A percentile compares a stretch with the other conserved stretches of the same genome.
phyloP scores from a whole-genome alignment of 2,329 filamentous ascomycete genomes.

The Aspergillus transmontanensis region DNA sequence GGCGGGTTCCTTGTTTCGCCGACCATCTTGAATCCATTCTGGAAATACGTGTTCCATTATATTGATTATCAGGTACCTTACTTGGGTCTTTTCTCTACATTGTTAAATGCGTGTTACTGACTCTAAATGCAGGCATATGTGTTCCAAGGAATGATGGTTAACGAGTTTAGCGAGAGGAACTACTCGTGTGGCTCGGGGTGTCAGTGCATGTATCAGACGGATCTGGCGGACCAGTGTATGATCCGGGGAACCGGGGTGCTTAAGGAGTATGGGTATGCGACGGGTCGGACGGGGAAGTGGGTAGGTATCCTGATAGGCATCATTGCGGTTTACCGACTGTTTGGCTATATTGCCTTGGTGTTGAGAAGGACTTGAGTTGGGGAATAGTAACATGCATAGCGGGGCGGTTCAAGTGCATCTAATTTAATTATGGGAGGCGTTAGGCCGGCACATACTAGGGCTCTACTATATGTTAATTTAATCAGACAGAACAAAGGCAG shows the following conservation, averaged over 20 bases:
- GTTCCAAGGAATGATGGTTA: conserved; percentile 92
- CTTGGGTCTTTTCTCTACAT: not conserved
- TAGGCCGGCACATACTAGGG: not conserved
- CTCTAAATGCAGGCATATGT: conserved; percentile 61
- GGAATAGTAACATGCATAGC: not conserved
- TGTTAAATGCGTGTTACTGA: not conserved
- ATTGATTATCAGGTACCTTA: conserved; percentile 72
- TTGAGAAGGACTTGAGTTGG: conserved; percentile 14
- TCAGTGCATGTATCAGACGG: conserved; percentile 71
- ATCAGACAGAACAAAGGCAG: not conserved
- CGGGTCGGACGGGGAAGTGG: conserved; percentile 66
- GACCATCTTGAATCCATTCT: conserved; percentile 75
- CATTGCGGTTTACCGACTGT: conserved; percentile 69
- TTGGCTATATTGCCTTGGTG: conserved; percentile 65
- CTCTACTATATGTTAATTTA: not conserved
- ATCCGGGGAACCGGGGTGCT: conserved; percentile 74
- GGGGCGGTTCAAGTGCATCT: not conserved
- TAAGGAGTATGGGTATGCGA: conserved; percentile 68
- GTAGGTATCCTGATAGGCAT: conserved; percentile 79
- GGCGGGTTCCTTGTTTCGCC: conserved; percentile 79
- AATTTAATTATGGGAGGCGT: not conserved
- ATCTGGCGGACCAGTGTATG: conserved; percentile 64
- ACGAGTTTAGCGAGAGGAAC: conserved; percentile 70
- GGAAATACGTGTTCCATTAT: conserved; percentile 84
- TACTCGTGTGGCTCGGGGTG: conserved; percentile 65